Conservation (phyloP, 441 rosid species). For the Arabidopsis hybrid region DNA sequence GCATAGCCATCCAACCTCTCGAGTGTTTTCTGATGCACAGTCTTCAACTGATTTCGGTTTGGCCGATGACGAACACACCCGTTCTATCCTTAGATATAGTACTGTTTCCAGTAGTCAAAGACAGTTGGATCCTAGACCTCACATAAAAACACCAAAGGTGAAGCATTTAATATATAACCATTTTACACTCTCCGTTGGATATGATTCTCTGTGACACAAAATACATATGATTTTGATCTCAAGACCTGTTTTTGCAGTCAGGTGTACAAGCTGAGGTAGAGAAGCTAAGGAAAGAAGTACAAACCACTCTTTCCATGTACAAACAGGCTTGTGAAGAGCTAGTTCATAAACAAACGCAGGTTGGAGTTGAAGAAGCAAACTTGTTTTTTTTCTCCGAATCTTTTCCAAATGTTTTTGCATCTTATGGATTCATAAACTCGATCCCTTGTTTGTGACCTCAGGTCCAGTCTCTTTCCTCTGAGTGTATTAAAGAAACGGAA, state of each 20-base stretch:
- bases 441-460: constrained; percentile 40
- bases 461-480: constrained; percentile 75
- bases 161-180: constrained; percentile 5
- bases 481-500: constrained; percentile 67
- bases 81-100: constrained; percentile 40
- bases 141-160: constrained; percentile 56
- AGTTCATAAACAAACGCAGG: constrained; percentile 76
- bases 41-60: constrained; percentile 38
- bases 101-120: constrained; percentile 29
- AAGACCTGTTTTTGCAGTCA: constrained; percentile 51
- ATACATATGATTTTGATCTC: constrained; percentile 25
- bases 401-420: neutral
- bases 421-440: constrained; percentile 18
- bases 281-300: constrained; percentile 68
- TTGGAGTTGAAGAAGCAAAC: constrained; percentile 33
- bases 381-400: neutral
- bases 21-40: constrained; percentile 43
- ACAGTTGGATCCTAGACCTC: constrained; percentile 43
- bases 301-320: constrained; percentile 67
- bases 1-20: constrained; percentile 44
- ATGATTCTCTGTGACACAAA: constrained; percentile 5
- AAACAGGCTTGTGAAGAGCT: constrained; percentile 78
- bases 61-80: constrained; percentile 42
- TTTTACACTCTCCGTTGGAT: neutral
- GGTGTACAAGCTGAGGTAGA: constrained; percentile 67